A percentile compares a stretch with the other conserved stretches of the same genome.
phyloP scores from a whole-genome alignment of 495 filamentous ascomycete species.

The Neurospora sp. region DNA sequence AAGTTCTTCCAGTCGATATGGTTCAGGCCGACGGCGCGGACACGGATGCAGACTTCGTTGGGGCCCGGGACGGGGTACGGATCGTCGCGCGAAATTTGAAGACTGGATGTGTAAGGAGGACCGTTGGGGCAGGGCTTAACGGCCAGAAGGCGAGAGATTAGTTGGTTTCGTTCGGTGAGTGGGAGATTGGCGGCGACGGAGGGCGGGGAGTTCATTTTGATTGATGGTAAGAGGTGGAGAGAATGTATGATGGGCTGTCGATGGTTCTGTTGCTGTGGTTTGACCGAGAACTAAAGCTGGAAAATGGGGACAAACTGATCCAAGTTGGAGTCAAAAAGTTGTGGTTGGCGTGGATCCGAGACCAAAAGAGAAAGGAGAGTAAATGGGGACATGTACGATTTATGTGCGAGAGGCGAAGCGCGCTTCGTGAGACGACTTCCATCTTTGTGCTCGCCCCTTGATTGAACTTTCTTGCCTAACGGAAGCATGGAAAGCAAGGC shows the following conservation, averaged over 20 bases:
- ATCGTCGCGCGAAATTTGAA: neutral
- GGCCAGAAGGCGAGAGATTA: neutral
- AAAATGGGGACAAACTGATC: neutral
- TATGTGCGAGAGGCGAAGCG: neutral
- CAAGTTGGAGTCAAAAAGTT: neutral
- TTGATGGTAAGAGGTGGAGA: neutral
- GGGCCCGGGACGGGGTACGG: constrained; percentile 18
- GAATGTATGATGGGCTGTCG: neutral
- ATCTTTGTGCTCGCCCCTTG: neutral
- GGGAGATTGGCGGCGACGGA: neutral
- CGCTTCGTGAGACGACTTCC: neutral
- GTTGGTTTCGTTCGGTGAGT: neutral
- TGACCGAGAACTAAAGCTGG: neutral
- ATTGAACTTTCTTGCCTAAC: neutral
- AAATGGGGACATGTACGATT: neutral
- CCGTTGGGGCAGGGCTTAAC: neutral
- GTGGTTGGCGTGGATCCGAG: neutral
- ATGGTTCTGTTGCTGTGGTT: neutral
- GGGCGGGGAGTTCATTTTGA: neutral
- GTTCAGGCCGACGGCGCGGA: constrained; percentile 28
- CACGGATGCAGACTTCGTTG: constrained; percentile 27
- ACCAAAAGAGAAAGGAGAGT: neutral
- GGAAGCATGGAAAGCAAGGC: neutral
- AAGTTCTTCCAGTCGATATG: constrained; percentile 30
- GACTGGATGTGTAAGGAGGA: neutral